phyloP scores from a whole-genome alignment of 768 basidiomycete species.

The Naganishia kalamii region DNA sequence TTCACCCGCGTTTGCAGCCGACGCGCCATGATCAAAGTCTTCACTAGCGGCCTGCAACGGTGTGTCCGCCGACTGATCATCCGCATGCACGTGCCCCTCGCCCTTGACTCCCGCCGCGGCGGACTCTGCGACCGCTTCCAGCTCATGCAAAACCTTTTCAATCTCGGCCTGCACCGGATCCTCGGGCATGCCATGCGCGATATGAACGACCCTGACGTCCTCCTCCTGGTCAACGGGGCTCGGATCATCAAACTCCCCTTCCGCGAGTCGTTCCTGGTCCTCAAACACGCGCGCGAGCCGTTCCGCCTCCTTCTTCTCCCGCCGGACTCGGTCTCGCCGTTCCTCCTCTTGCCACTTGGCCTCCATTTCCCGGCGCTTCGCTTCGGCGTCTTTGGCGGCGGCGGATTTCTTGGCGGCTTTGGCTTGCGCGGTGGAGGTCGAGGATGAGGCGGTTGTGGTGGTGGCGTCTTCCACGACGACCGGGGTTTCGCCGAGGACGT shows the following conservation, averaged over 20 bases:
- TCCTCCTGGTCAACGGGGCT: background rate
- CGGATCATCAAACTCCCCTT: conserved; percentile 7
- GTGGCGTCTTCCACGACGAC: conserved; percentile 49
- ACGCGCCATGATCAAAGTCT: conserved; percentile 18
- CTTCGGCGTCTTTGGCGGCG: conserved; percentile 6
- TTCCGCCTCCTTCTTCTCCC: conserved; percentile 30
- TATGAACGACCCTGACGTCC: background rate
- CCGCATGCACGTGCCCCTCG: background rate
- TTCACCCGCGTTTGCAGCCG: background rate
- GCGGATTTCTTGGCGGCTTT: conserved; percentile 10
- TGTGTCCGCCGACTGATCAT: conserved; percentile 12
- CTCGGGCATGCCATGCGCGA: background rate
- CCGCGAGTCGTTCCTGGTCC: conserved; percentile 17
- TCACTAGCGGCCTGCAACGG: conserved; percentile 17
- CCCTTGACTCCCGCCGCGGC: background rate
- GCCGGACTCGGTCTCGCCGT: conserved; percentile 31
- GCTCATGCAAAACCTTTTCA: background rate
- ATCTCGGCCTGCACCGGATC: conserved; percentile 9
- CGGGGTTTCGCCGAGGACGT: conserved; percentile 47
- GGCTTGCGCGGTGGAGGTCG: conserved; percentile 9
- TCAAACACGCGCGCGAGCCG: conserved; percentile 13
- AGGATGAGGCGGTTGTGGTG: background rate
- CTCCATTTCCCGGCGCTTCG: conserved; percentile 25
- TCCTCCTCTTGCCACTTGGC: conserved; percentile 41
- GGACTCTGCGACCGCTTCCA: conserved; percentile 2